These are phyloP conservation scores for Cladobotryum protrusum DNA, from an alignment of 2,329 filamentous ascomycete species.

Conservation along the genomic window DNA sequence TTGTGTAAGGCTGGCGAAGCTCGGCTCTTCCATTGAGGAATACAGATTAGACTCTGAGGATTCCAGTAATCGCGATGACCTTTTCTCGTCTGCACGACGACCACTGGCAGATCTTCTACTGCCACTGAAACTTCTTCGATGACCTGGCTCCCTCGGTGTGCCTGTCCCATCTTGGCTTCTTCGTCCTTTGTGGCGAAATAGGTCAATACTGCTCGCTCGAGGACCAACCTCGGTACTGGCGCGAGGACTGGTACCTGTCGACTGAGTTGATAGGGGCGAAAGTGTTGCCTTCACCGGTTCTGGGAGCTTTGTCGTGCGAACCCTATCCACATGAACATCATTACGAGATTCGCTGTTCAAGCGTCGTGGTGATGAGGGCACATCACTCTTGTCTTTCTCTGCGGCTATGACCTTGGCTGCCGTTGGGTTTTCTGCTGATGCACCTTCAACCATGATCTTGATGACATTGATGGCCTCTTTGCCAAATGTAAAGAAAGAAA, in stretches of 20 bases:
- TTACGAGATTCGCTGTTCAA: conserved; percentile 25
- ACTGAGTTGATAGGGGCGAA: conserved; percentile 43
- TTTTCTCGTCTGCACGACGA: conserved; percentile 38
- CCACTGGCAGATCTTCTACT: conserved; percentile 47
- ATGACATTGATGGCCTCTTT: conserved; percentile 77
- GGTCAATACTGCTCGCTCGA: conserved; percentile 52
- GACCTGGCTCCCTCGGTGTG: conserved; percentile 34
- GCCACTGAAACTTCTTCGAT: conserved; percentile 58
- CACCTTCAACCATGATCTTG: conserved; percentile 63
- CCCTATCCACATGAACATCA: conserved; percentile 21
- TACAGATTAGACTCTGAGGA: conserved; percentile 71
- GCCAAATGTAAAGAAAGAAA: conserved; percentile 86
- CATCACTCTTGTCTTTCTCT: conserved; percentile 12
- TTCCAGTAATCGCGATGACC: conserved; percentile 48
- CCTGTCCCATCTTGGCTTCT: conserved; percentile 53
- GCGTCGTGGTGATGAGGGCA: conserved; percentile 14
- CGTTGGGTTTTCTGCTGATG: conserved; percentile 36
- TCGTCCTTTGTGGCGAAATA: conserved; percentile 39
- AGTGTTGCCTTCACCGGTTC: conserved; percentile 58
- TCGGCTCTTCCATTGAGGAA: conserved; percentile 65
- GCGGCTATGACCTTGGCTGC: conserved; percentile 17
- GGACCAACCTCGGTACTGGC: conserved; percentile 46
- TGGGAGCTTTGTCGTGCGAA: conserved; percentile 38
- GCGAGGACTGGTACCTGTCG: conserved; percentile 45
- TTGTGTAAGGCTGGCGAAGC: conserved; percentile 61